phyloP scores from a whole-genome alignment of 495 filamentous ascomycete genomes.

The Elasticomyces elasticus region DNA sequence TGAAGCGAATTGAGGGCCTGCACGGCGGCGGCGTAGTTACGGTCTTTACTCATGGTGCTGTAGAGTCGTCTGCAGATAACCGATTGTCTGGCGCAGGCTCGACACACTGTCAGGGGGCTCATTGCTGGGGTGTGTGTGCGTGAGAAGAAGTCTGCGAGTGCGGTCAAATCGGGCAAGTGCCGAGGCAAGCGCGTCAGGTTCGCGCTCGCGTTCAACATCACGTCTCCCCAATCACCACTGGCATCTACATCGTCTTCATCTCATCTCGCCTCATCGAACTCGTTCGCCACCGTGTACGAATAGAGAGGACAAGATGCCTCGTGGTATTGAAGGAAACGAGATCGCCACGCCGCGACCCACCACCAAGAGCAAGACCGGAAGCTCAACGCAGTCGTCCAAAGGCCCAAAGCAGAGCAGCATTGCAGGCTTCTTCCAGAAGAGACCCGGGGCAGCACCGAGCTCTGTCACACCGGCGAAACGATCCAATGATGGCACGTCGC shows the following conservation, averaged over 20 bases:
- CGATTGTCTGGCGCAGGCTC: background rate
- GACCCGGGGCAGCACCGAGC: constrained; percentile 36
- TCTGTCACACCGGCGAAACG: constrained; percentile 28
- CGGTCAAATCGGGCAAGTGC: background rate
- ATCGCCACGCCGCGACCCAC: constrained; percentile 28
- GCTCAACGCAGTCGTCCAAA: constrained; percentile 41
- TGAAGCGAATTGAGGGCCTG: constrained; percentile 81
- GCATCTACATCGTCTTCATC: background rate
- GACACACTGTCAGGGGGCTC: background rate
- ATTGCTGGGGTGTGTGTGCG: background rate
- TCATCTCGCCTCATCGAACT: background rate
- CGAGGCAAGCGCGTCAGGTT: background rate
- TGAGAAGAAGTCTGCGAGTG: background rate
- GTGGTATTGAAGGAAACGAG: constrained; percentile 37
- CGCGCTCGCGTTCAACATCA: background rate
- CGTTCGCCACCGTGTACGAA: background rate
- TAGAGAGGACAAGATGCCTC: constrained; percentile 23
- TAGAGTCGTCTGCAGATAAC: background rate
- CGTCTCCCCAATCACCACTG: background rate
- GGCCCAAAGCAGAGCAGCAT: constrained; percentile 60
- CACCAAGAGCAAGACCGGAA: constrained; percentile 17
- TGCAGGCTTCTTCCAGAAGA: constrained; percentile 76
- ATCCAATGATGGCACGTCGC: constrained; percentile 33
- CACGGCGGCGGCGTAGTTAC: constrained; percentile 59
- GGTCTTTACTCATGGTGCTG: constrained; percentile 2